A percentile compares a stretch with the other conserved stretches of the same genome.
These are phyloP conservation scores for Dryadomyces quercivorus DNA, from an alignment of 2,329 filamentous ascomycete species.

Conservation along the genomic window DNA sequence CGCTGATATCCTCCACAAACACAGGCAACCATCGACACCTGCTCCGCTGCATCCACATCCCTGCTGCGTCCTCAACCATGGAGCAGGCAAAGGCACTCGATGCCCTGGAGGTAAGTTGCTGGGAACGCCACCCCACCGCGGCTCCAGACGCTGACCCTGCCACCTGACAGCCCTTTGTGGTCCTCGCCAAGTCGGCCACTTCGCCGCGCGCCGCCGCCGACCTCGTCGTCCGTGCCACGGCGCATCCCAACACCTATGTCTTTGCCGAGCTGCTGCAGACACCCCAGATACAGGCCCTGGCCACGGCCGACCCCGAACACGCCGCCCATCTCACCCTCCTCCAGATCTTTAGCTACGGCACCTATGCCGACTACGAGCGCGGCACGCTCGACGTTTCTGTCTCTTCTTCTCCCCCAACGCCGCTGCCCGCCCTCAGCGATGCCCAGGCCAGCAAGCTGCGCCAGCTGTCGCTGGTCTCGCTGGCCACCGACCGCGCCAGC, in stretches of 20 bases:
- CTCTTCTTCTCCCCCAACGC: neutral
- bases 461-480: conserved; percentile 76
- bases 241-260: conserved; percentile 79
- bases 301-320: conserved; percentile 42
- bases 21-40: neutral
- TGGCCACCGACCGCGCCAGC: conserved; percentile 54
- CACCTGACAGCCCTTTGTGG: conserved; percentile 65
- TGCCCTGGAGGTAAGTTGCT: conserved; percentile 47
- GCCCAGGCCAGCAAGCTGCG: conserved; percentile 75
- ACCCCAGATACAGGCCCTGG: conserved; percentile 65
- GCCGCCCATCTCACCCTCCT: conserved; percentile 56
- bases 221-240: conserved; percentile 76
- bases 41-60: neutral
- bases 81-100: conserved; percentile 60
- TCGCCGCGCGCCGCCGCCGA: conserved; percentile 77
- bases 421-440: conserved; percentile 56
- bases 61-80: conserved; percentile 33
- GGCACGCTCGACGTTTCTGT: neutral
- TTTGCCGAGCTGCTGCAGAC: conserved; percentile 87
- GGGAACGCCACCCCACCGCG: too few relatives aligned
- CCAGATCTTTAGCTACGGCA: conserved; percentile 86
- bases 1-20: neutral
- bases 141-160: neutral
- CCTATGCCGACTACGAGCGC: conserved; percentile 61
- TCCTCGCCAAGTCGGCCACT: conserved; percentile 73